Conservation (phyloP, 139 green algal genomes). For the Chlorella sp. region DNA sequence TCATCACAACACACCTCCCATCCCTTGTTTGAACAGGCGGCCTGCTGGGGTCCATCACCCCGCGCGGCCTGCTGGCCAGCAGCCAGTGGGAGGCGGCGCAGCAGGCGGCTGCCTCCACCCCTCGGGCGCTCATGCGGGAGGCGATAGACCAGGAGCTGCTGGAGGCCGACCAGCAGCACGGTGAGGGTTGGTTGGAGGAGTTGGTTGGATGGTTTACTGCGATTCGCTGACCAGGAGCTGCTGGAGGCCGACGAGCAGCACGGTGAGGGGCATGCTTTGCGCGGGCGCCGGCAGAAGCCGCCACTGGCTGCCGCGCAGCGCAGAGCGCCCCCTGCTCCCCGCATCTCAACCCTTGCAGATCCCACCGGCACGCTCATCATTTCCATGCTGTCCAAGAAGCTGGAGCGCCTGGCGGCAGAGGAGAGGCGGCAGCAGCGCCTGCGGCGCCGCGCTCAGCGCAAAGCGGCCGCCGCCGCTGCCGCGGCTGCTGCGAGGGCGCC, state of each 20-base stretch:
- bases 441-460: background rate
- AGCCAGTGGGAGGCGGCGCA: too few relatives aligned
- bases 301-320: too few relatives aligned
- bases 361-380: conserved; percentile 22
- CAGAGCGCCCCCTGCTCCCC: too few relatives aligned
- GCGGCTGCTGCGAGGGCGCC: background rate
- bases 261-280: too few relatives aligned
- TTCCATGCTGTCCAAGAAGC: conserved; percentile 34
- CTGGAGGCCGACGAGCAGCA: background rate
- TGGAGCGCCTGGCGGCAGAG: conserved; percentile 29
- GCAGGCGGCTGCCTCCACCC: too few relatives aligned
- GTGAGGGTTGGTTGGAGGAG: background rate
- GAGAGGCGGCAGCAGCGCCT: conserved; percentile 4
- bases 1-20: too few relatives aligned
- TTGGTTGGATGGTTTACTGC: background rate
- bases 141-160: conserved; percentile 9
- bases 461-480: background rate
- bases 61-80: background rate
- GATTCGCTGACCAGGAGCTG: conserved; percentile 11
- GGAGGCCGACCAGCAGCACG: background rate
- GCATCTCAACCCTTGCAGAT: background rate
- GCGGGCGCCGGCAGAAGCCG: too few relatives aligned
- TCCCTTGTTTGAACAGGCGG: too few relatives aligned
- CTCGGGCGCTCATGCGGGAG: conserved; percentile 11
- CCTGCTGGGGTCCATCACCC: background rate